Evolutionary conservation across 2,329 filamentous ascomycete species (phyloP).

Genomic region (Gliomastix tumulicola): DNA sequence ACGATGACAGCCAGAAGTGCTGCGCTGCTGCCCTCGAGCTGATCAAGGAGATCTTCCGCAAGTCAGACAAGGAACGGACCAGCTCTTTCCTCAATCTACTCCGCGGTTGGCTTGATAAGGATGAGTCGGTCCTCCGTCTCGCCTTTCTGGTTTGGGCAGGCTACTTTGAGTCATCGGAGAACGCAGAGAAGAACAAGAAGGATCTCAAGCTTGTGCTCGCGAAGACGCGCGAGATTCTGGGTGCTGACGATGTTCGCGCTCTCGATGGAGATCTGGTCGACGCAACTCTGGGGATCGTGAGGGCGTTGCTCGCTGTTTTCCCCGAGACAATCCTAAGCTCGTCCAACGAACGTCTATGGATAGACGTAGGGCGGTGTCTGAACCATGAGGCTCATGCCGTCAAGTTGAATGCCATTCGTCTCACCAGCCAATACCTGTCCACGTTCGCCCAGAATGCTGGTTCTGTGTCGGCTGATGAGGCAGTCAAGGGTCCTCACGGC

Average conservation of each 20-base stretch:
- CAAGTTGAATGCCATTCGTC: constrained; percentile 67
- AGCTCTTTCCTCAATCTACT: constrained; percentile 66
- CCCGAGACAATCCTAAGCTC: constrained; percentile 56
- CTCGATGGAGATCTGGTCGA: constrained; percentile 67
- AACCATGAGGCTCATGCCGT: constrained; percentile 67
- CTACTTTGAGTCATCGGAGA: constrained; percentile 67
- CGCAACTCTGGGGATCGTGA: constrained; percentile 62
- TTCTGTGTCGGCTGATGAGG: constrained; percentile 40
- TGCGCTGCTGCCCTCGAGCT: constrained; percentile 74
- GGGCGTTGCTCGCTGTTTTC: constrained; percentile 60
- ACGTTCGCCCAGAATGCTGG: constrained; percentile 63
- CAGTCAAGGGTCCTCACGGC: constrained; percentile 64
- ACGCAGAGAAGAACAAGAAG: constrained; percentile 53
- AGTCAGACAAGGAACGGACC: constrained; percentile 65
- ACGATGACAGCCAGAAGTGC: constrained; percentile 84
- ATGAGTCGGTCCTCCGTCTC: constrained; percentile 62
- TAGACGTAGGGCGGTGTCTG: constrained; percentile 58
- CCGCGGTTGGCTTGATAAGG: constrained; percentile 68
- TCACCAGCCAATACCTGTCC: constrained; percentile 71
- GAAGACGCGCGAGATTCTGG: constrained; percentile 45
- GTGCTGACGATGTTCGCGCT: constrained; percentile 43
- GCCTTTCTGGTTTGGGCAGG: constrained; percentile 76
- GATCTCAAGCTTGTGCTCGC: constrained; percentile 59
- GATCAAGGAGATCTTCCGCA: constrained; percentile 72
- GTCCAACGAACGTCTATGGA: constrained; percentile 63